Conservation (phyloP, 2,329 filamentous ascomycete species). For the Phoma sp. region DNA sequence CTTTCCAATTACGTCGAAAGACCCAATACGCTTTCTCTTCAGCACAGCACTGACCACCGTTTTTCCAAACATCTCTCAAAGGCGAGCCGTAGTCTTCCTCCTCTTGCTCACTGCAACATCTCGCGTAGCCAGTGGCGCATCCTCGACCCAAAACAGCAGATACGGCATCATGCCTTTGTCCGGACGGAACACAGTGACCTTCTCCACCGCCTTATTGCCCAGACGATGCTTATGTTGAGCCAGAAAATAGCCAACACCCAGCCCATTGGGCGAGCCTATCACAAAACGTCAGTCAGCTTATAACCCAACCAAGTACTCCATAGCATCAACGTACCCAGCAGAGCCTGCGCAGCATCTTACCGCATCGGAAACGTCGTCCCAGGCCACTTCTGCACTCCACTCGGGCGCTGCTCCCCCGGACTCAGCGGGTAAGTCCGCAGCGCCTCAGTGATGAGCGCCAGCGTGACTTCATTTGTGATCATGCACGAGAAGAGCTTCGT, state of each 20-base stretch:
- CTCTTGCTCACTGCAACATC: background rate
- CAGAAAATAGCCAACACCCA: slow-evolving; percentile 19
- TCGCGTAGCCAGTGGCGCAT: background rate
- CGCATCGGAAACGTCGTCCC: slow-evolving; percentile 8
- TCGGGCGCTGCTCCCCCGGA: slow-evolving; percentile 4
- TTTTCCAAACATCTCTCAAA: too few species aligned
- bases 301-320: background rate
- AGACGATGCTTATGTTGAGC: slow-evolving; percentile 19
- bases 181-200: slow-evolving; percentile 18
- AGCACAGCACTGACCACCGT: too few species aligned
- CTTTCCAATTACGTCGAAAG: too few species aligned
- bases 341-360: slow-evolving; percentile 12
- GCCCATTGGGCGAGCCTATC: slow-evolving; percentile 16
- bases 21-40: too few species aligned
- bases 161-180: slow-evolving; percentile 14
- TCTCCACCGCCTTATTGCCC: slow-evolving; percentile 16
- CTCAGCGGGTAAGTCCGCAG: slow-evolving; percentile 12
- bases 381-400: slow-evolving; percentile 15
- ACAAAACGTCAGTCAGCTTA: background rate
- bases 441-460: slow-evolving; percentile 13
- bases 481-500: slow-evolving; percentile 18
- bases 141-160: slow-evolving; percentile 19
- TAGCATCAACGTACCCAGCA: slow-evolving; percentile 6
- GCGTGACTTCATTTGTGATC: slow-evolving; percentile 19
- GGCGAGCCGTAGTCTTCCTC: background rate